Conservation (phyloP, 2,329 filamentous ascomycete species). For the Fragosphaeria purpurea region DNA sequence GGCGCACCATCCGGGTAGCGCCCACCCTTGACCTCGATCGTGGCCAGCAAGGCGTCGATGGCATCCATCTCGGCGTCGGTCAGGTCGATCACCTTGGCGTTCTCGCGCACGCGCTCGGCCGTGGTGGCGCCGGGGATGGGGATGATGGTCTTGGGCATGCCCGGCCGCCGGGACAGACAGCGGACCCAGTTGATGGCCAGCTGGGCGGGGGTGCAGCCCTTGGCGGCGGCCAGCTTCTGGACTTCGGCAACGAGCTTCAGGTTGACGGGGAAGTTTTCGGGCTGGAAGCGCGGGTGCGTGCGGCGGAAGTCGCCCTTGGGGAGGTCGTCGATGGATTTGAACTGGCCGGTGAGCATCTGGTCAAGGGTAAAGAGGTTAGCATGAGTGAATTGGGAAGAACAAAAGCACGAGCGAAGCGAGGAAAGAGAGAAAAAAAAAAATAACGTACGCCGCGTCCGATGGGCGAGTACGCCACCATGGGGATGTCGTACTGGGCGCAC, state of each 20-base stretch:
- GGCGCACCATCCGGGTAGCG: conserved; percentile 4
- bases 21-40: conserved; percentile 6
- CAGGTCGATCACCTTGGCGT: conserved; percentile 27
- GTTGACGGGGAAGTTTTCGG: conserved; percentile 42
- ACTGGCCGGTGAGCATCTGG: conserved; percentile 35
- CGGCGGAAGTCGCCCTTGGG: conserved; percentile 31
- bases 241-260: conserved; percentile 37
- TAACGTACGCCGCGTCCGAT: conserved; percentile 17
- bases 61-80: conserved; percentile 25
- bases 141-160: conserved; percentile 35
- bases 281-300: conserved; percentile 34
- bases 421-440: not conserved
- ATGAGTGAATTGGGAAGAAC: not conserved
- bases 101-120: conserved; percentile 35
- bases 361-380: not conserved
- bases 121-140: conserved; percentile 33
- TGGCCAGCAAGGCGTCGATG: conserved; percentile 20
- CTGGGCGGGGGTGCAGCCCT: conserved; percentile 38
- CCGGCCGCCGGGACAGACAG: conserved; percentile 23
- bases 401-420: no score
- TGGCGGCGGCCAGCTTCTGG: conserved; percentile 33
- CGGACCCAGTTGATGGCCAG: conserved; percentile 48
- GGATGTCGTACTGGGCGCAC: conserved; percentile 30
- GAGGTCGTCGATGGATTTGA: conserved; percentile 30
- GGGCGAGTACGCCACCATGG: conserved; percentile 29